Conservation (phyloP, 345 rosid species). For the Firmiana major region DNA sequence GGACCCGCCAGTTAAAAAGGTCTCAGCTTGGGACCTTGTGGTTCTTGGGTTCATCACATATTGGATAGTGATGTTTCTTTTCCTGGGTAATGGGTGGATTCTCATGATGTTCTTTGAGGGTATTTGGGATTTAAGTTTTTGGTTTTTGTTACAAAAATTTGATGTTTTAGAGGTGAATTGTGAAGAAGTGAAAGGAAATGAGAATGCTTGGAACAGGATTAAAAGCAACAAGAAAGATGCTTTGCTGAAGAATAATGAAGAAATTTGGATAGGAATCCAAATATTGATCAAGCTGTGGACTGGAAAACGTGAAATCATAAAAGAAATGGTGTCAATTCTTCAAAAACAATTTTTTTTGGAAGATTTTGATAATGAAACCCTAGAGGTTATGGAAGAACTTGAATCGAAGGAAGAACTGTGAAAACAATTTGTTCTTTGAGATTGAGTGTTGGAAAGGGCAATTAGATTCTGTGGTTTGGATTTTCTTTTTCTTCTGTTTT, state of each 20-base stretch:
- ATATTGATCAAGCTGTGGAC: slow-evolving; percentile 24
- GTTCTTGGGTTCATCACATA: slow-evolving; percentile 26
- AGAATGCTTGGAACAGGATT: slow-evolving; percentile 22
- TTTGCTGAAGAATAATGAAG: slow-evolving; percentile 11
- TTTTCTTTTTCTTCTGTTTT: neutral
- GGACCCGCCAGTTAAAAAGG: slow-evolving; percentile 29
- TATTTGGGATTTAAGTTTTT: neutral
- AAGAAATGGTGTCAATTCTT: slow-evolving; percentile 22
- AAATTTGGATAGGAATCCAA: slow-evolving; percentile 35
- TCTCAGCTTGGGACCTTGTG: slow-evolving; percentile 26
- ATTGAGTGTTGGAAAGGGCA: neutral
- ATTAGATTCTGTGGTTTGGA: neutral
- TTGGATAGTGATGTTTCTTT: slow-evolving; percentile 56
- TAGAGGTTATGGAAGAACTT: neutral
- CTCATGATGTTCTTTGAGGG: slow-evolving; percentile 42
- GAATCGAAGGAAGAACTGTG: neutral
- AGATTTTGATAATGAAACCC: neutral
- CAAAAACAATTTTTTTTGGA: neutral
- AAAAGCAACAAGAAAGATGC: slow-evolving; percentile 29
- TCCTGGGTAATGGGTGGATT: slow-evolving; percentile 76
- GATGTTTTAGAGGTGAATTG: neutral
- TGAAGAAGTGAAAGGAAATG: neutral
- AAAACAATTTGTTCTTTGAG: neutral
- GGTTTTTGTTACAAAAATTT: slow-evolving; percentile 14
- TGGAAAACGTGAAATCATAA: slow-evolving; percentile 26